Conservation (phyloP, 495 filamentous ascomycete species). For the Stereocaulon alpinum region DNA sequence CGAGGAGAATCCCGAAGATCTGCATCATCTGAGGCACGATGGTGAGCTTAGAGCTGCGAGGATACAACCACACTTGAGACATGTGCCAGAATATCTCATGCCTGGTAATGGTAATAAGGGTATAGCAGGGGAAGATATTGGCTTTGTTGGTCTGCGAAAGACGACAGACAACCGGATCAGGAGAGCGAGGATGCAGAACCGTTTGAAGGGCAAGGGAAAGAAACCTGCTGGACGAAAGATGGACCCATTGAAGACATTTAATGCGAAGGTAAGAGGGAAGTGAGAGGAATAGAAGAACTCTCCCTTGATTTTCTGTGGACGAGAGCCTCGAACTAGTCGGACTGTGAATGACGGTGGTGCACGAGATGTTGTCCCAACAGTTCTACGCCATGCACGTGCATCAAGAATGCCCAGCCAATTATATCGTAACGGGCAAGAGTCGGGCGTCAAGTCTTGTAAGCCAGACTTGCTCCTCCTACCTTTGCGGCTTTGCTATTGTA, state of each 20-base stretch:
- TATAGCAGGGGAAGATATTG: conserved; percentile 48
- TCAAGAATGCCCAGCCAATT: no score
- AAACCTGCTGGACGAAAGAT: conserved; percentile 43
- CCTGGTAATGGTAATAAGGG: conserved; percentile 66
- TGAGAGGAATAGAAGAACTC: background rate
- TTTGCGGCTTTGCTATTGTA: no score
- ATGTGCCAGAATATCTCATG: conserved; percentile 91
- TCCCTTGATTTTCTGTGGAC: no score
- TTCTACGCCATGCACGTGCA: no score
- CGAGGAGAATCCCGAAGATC: conserved; percentile 88
- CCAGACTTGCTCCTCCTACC: no score
- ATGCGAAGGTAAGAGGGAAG: conserved; percentile 33
- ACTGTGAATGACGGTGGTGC: no score
- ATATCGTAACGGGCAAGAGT: no score
- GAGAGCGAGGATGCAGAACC: conserved; percentile 56
- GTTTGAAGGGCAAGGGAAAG: conserved; percentile 42
- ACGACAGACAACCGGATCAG: conserved; percentile 60
- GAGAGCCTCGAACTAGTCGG: background rate
- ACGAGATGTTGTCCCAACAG: no score
- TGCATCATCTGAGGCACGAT: conserved; percentile 82
- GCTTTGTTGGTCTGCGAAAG: conserved; percentile 71
- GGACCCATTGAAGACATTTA: conserved; percentile 89
- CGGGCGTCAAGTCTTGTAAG: no score
- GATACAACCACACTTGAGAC: conserved; percentile 81
- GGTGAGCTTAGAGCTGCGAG: conserved; percentile 69